A percentile compares a stretch with the other conserved stretches of the same genome.
phyloP scores from a whole-genome alignment of 768 basidiomycete genomes.

The Hypholoma sublateritium region DNA sequence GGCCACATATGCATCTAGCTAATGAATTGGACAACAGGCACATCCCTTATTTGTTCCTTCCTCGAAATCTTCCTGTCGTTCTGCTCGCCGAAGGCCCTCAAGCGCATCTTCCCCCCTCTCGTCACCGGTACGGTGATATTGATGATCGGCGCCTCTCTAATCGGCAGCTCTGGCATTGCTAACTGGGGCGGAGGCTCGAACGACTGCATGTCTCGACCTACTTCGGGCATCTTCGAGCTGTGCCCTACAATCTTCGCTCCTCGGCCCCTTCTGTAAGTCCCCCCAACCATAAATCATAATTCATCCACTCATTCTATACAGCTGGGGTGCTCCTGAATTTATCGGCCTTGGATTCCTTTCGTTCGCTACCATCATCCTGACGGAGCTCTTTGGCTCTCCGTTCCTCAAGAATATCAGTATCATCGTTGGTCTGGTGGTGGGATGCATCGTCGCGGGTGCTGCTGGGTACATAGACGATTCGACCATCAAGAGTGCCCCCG shows the following conservation, averaged over 20 bases:
- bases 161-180: constrained; percentile 70
- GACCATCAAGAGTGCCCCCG: constrained; percentile 65
- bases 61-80: constrained; percentile 81
- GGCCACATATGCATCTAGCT: too few relatives aligned
- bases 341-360: constrained; percentile 87
- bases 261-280: constrained; percentile 57
- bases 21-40: constrained; percentile 40
- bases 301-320: constrained; percentile 15
- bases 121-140: constrained; percentile 82
- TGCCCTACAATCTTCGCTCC: constrained; percentile 76
- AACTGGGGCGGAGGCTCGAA: constrained; percentile 89
- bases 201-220: constrained; percentile 60
- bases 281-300: not conserved
- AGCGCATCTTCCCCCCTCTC: constrained; percentile 75
- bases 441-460: constrained; percentile 80
- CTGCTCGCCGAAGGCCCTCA: constrained; percentile 60
- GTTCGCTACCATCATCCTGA: constrained; percentile 73
- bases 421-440: constrained; percentile 72
- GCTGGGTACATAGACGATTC: constrained; percentile 74
- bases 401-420: constrained; percentile 82
- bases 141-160: constrained; percentile 76
- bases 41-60: constrained; percentile 75
- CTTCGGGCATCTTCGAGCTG: constrained; percentile 62
- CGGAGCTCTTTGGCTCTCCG: constrained; percentile 81
- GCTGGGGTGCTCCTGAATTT: constrained; percentile 82